These are phyloP conservation scores for Lyophyllum shimeji DNA, from an alignment of 768 basidiomycete genomes.

Conservation along the genomic window DNA sequence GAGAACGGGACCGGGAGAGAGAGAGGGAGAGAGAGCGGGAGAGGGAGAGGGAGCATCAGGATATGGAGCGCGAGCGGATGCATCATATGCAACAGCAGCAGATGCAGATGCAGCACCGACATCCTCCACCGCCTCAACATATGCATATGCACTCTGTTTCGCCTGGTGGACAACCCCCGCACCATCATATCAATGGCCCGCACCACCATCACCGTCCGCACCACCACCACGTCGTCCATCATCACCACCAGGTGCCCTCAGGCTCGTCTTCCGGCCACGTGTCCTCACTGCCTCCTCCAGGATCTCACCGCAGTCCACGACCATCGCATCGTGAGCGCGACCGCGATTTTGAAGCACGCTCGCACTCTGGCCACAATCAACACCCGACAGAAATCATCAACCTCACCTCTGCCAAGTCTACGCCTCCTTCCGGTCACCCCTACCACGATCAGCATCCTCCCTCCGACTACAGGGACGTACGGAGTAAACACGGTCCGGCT, in stretches of 20 bases:
- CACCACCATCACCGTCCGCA: constrained; percentile 50
- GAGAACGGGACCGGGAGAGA: constrained; percentile 25
- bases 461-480: constrained; percentile 27
- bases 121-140: constrained; percentile 24
- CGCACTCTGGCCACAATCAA: constrained; percentile 33
- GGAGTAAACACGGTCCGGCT: constrained; percentile 28
- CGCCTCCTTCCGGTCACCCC: constrained; percentile 29
- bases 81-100: constrained; percentile 38
- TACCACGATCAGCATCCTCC: constrained; percentile 30
- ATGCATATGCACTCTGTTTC: constrained; percentile 32
- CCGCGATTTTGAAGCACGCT: constrained; percentile 29
- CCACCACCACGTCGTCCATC: constrained; percentile 52
- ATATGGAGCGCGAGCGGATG: constrained; percentile 16
- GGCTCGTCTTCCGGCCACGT: constrained; percentile 20
- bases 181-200: constrained; percentile 36
- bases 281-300: constrained; percentile 30
- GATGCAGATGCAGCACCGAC: constrained; percentile 33
- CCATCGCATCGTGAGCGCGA: constrained; percentile 17
- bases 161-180: constrained; percentile 22
- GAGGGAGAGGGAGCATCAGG: constrained; percentile 24
- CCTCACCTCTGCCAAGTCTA: constrained; percentile 36
- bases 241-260: constrained; percentile 31
- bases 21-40: constrained; percentile 17
- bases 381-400: constrained; percentile 56
- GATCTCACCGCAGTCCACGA: constrained; percentile 19